These are phyloP conservation scores for Bipolaris gigantea DNA, from an alignment of 2,329 filamentous ascomycete genomes.

Conservation along the genomic window DNA sequence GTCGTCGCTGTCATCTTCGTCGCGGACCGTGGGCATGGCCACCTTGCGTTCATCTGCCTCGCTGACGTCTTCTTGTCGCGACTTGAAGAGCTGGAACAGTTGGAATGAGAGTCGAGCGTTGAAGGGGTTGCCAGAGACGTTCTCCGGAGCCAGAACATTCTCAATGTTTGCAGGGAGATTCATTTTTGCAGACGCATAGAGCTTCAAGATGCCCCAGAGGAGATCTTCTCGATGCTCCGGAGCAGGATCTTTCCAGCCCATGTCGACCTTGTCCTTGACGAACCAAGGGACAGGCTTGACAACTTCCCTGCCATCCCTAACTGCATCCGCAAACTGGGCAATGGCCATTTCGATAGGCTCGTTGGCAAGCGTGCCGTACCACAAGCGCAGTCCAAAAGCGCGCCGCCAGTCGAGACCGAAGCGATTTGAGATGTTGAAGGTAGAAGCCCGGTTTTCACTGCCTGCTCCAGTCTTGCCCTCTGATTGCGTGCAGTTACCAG, in stretches of 20 bases:
- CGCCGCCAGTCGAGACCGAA: slow-evolving; percentile 93
- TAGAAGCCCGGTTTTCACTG: slow-evolving; percentile 76
- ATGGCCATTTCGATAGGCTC: slow-evolving; percentile 75
- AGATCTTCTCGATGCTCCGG: slow-evolving; percentile 70
- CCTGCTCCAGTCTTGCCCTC: slow-evolving; percentile 73
- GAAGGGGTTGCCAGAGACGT: slow-evolving; percentile 72
- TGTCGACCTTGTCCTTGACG: slow-evolving; percentile 59
- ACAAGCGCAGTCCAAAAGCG: slow-evolving; percentile 85
- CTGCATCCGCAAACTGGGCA: slow-evolving; percentile 70
- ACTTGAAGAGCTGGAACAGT: slow-evolving; percentile 63
- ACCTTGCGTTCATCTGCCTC: slow-evolving; percentile 35
- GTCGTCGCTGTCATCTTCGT: slow-evolving; percentile 14
- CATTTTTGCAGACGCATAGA: slow-evolving; percentile 67
- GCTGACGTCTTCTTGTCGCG: slow-evolving; percentile 28
- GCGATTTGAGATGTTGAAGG: slow-evolving; percentile 78
- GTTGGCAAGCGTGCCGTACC: slow-evolving; percentile 74
- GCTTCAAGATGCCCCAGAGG: slow-evolving; percentile 81
- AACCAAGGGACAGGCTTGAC: slow-evolving; percentile 74
- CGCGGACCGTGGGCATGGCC: slow-evolving; percentile 36
- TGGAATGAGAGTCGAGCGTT: slow-evolving; percentile 83
- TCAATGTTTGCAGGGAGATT: slow-evolving; percentile 57
- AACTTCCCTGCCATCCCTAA: slow-evolving; percentile 69
- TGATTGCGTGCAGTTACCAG: slow-evolving; percentile 83
- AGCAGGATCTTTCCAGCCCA: slow-evolving; percentile 63
- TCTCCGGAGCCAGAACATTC: slow-evolving; percentile 73